Evolutionary conservation across 2,329 filamentous ascomycete species (phyloP).

Genomic region (Microdochium nivale): DNA sequence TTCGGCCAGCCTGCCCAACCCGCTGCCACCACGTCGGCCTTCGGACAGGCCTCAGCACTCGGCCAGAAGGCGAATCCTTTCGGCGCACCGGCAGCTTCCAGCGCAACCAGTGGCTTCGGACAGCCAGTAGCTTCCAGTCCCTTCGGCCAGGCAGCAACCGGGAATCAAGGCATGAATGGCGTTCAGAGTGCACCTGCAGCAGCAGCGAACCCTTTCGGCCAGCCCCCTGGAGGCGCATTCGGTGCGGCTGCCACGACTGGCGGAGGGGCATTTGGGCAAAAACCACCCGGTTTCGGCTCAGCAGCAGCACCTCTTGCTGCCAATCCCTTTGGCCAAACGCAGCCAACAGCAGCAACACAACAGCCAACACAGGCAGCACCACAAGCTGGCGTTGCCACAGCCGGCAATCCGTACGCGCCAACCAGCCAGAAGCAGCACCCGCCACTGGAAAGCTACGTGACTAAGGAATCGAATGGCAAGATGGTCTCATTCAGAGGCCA

Average conservation of each 20-base stretch:
- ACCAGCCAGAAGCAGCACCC: constrained; percentile 35
- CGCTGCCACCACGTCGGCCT: not conserved
- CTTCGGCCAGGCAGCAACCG: constrained; percentile 17
- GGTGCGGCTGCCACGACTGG: not conserved
- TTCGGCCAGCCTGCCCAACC: constrained; percentile 27
- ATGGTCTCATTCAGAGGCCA: constrained; percentile 56
- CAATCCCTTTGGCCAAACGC: constrained; percentile 15
- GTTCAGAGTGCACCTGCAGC: constrained; percentile 6
- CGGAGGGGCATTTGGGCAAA: not conserved
- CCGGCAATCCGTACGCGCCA: constrained; percentile 32
- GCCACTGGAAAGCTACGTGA: constrained; percentile 31
- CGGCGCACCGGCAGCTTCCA: constrained; percentile 4
- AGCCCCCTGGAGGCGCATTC: constrained; percentile 10
- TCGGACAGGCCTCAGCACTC: not conserved
- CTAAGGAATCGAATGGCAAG: constrained; percentile 30
- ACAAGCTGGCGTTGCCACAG: constrained; percentile 5
- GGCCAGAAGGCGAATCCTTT: constrained; percentile 12
- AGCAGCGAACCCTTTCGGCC: constrained; percentile 15
- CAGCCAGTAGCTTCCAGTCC: constrained; percentile 13
- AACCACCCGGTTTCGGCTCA: constrained; percentile 5
- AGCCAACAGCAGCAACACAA: constrained; percentile 8
- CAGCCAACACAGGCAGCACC: constrained; percentile 7
- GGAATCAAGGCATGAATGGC: constrained; percentile 7
- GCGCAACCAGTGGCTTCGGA: constrained; percentile 22
- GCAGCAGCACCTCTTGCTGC: constrained; percentile 2